Evolutionary conservation across 2,329 filamentous ascomycete species (phyloP), one percentile per base, ranked within the genome.

Genomic region (Lecanoromycetidae sp.): DNA sequence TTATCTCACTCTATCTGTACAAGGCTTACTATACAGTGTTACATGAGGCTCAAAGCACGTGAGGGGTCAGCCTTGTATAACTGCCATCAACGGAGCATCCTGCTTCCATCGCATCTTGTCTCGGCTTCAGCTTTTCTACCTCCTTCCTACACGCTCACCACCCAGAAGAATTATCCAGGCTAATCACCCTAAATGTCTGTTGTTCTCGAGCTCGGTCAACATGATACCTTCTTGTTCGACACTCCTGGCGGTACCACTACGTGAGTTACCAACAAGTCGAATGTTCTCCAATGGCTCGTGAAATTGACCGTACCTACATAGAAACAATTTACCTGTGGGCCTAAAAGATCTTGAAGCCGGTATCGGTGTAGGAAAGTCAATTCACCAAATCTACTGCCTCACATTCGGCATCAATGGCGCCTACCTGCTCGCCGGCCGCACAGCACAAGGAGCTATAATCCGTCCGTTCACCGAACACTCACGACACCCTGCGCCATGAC

Each of bases 1-100:
- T n/a, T n/a, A n/a, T n/a, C n/a, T n/a, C n/a, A n/a, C n/a, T n/a
- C n/a, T n/a, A n/a, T n/a, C n/a, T n/a, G n/a, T n/a, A n/a, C n/a
- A n/a, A n/a, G n/a, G n/a, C n/a, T n/a, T n/a, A n/a, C n/a, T n/a
- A n/a, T n/a, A n/a, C n/a, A n/a, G n/a, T n/a, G 37, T 25, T 41
- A 27, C 25, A 41, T 41, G 38, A 41, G 38, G n/a, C 38, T 41
- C 38, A 41, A 41, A 27, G 25, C 38, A 41, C 38, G 22, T 25
- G 38, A 22, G 13, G 37, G 37, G 37, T n/a, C n/a, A n/a, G n/a
- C n/a, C n/a, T n/a, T n/a, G n/a, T n/a, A n/a, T n/a, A n/a, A n/a
- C n/a, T n/a, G n/a, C n/a, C n/a, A n/a, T n/a, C n/a, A n/a, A n/a
- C n/a, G n/a, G n/a, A n/a, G n/a, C n/a, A n/a, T n/a, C n/a, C n/a